Evolutionary conservation across 108 stramenopile genomes (phyloP).

Genomic region (Cyclostephanos tholiformis): DNA sequence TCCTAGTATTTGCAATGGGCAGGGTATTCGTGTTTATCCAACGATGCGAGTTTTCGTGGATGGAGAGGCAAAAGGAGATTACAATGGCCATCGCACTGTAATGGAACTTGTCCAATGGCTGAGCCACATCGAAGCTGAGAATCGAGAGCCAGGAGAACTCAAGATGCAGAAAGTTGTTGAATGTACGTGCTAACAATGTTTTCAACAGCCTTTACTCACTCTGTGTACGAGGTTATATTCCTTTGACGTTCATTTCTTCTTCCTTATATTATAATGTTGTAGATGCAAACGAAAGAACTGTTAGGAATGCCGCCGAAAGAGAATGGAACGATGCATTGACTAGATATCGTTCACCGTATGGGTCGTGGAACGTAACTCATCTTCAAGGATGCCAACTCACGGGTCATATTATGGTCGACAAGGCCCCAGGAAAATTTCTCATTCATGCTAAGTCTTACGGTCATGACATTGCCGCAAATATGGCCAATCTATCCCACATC

Average conservation of each 20-base stretch:
- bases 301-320: constrained; percentile 56
- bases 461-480: constrained; percentile 84
- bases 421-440: constrained; percentile 95
- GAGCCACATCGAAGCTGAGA: constrained; percentile 48
- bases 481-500: constrained; percentile 90
- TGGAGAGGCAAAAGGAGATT: constrained; percentile 75
- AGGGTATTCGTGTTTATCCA: constrained; percentile 89
- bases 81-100: constrained; percentile 82
- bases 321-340: constrained; percentile 62
- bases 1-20: constrained; percentile 62
- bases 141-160: constrained; percentile 53
- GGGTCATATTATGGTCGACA: constrained; percentile 79
- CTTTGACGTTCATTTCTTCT: not conserved
- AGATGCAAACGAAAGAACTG: constrained; percentile 46
- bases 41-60: constrained; percentile 86
- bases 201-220: constrained; percentile 9
- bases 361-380: constrained; percentile 45
- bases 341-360: constrained; percentile 46
- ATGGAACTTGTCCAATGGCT: constrained; percentile 72
- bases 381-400: constrained; percentile 85
- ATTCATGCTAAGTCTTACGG: constrained; percentile 81
- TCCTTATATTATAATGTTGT: not conserved
- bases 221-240: not conserved
- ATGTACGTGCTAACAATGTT: constrained; percentile 21
- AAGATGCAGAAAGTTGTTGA: constrained; percentile 41